Base-by-base conservation (phyloP, 202 grass and related monocot species). In the Miscanthus sacchariflorus region DNA sequence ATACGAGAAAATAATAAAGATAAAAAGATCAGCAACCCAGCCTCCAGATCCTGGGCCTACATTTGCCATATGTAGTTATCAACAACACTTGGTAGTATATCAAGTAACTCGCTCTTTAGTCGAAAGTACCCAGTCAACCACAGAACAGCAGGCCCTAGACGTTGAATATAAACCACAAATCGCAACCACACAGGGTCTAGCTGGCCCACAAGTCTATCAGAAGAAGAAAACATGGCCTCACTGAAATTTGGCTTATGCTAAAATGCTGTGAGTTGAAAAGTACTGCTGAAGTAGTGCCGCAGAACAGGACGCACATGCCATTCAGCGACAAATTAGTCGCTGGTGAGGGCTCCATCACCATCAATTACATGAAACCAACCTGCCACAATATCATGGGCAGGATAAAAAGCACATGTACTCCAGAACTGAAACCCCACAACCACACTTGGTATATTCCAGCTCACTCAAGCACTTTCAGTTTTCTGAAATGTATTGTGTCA, bases 281-380 rank as follows among this genome's bases (percentile, higher is more conserved):
- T 30, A 30, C 28, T 30, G 28, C 28, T 30, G 28, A 30, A 30
- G 28, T 30, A 30, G 28, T 30, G 28, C 28, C 28, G 28, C 28
- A 30, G 28, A 30, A 30, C 28, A 30, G 28, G 28, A 30, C 28
- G 28, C 28, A 30, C 17, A 3, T 17, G 17, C 21, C 71, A 35
- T 39, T 61, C 4, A 35, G 39, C 42, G 18, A 85, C 81, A 46
- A 46, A 38, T 12, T 14, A 24, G 39, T 90, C 52, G 49, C 63
- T 66, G 49, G 70, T 1, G 54, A 66, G 50, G 63, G 52, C 42
- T 49, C 69, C 39, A 52, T 15, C 28, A 44, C 40, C 54, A 79
- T 90, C 68, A 27, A 66, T 6, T 9, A 5, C 63, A 27, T 25
- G 68, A 81, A 76, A 80, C 30, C 30, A 88, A 84, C 71, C 2